Conservation (phyloP, 805 yeast species). For the Saccharomycopsis guyanensis region DNA sequence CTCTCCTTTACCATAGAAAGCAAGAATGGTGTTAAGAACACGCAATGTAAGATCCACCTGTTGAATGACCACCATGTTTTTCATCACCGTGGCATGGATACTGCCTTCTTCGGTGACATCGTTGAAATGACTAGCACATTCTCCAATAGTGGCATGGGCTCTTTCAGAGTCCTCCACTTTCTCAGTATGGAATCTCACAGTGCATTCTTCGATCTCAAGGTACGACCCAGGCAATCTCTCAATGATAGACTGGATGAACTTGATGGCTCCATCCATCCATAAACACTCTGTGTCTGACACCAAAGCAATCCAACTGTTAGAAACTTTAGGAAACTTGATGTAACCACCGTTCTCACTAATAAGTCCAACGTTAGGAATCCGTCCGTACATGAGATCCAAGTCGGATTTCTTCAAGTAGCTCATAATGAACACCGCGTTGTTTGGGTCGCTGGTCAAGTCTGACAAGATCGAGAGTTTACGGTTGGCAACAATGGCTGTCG, state of each 20-base stretch:
- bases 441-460: slow-evolving; percentile 49
- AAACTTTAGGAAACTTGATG: slow-evolving; percentile 43
- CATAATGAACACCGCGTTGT: slow-evolving; percentile 63
- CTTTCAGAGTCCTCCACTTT: slow-evolving; percentile 57
- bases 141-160: slow-evolving; percentile 66
- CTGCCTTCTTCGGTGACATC: slow-evolving; percentile 56
- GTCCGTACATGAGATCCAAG: slow-evolving; percentile 59
- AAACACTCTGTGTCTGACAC: slow-evolving; percentile 45
- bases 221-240: slow-evolving; percentile 79
- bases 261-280: slow-evolving; percentile 55
- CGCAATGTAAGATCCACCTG: slow-evolving; percentile 49
- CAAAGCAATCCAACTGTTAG: slow-evolving; percentile 50
- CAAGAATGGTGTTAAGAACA: slow-evolving; percentile 48
- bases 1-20: slow-evolving; percentile 27
- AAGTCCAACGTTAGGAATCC: slow-evolving; percentile 65
- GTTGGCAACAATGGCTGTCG: slow-evolving; percentile 47
- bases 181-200: slow-evolving; percentile 70
- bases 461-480: slow-evolving; percentile 48
- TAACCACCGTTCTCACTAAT: slow-evolving; percentile 90
- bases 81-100: slow-evolving; percentile 71
- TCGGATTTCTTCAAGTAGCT: slow-evolving; percentile 58
- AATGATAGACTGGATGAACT: slow-evolving; percentile 48
- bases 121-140: slow-evolving; percentile 76
- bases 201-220: slow-evolving; percentile 66
- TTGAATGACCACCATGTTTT: slow-evolving; percentile 65